A percentile compares a stretch with the other conserved stretches of the same genome.
Conservation (phyloP, 129 eudicot genomes). For the Centella asiatica region DNA sequence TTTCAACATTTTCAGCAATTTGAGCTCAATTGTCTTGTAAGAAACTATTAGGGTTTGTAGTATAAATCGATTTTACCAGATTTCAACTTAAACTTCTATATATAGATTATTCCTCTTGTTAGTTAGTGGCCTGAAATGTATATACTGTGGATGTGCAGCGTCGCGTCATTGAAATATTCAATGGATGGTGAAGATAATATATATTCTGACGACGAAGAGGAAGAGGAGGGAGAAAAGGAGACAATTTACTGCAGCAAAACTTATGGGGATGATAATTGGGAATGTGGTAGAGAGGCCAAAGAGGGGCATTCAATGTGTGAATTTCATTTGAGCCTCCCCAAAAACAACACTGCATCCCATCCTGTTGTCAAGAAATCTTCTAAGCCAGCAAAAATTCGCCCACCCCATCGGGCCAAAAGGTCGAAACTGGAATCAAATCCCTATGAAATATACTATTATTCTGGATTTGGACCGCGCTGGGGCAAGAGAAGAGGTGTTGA, state of each 20-base stretch:
- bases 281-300: not conserved
- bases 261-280: not conserved
- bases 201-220: not conserved
- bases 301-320: not conserved
- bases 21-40: not conserved
- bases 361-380: not conserved
- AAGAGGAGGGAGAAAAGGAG: not conserved
- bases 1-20: not conserved
- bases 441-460: conserved; percentile 50
- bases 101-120: not conserved
- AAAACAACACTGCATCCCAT: conserved; percentile 13
- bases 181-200: conserved; percentile 1
- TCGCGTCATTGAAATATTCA: not conserved
- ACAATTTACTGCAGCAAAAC: not conserved
- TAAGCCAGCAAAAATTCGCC: conserved; percentile 1
- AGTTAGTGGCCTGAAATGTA: not conserved
- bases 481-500: conserved; percentile 47
- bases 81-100: not conserved
- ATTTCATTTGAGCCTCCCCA: conserved; percentile 21
- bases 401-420: conserved; percentile 27
- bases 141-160: too few relatives aligned
- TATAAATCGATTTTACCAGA: not conserved
- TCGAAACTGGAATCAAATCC: conserved; percentile 26
- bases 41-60: conserved; percentile 7
- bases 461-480: conserved; percentile 81